Conservation (phyloP, 805 yeast genomes). For the Monosporozyma aquatica region DNA sequence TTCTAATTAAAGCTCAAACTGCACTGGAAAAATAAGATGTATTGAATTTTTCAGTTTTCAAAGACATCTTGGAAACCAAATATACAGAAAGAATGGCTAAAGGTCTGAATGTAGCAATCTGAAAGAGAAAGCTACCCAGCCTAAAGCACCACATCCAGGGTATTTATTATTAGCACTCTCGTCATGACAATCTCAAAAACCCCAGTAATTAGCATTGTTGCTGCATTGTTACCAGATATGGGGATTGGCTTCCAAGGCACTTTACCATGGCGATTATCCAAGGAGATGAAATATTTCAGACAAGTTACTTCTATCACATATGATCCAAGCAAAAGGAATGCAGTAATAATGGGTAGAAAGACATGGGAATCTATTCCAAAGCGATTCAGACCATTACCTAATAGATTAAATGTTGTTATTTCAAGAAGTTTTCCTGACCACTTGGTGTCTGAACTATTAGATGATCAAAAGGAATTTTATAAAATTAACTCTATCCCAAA, state of each 20-base stretch:
- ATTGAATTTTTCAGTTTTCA: too few species aligned
- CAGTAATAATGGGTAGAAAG: constrained; percentile 90
- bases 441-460: constrained; percentile 7
- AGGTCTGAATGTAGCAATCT: too few species aligned
- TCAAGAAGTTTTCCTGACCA: constrained; percentile 36
- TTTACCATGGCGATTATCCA: constrained; percentile 79
- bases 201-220: constrained; percentile 63
- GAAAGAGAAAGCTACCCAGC: too few species aligned
- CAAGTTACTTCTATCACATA: constrained; percentile 49
- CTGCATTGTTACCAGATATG: constrained; percentile 67
- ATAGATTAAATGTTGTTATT: constrained; percentile 65
- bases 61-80: too few species aligned
- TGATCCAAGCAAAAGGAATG: constrained; percentile 41
- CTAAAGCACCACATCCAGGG: too few species aligned
- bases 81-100: too few species aligned
- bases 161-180: not conserved
- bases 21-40: not conserved
- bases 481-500: constrained; percentile 37
- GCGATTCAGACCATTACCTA: constrained; percentile 73
- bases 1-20: not conserved
- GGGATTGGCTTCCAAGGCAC: constrained; percentile 81
- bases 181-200: constrained; percentile 10
- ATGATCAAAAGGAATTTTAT: constrained; percentile 7
- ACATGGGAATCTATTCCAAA: constrained; percentile 93
- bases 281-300: constrained; percentile 80